These are phyloP conservation scores for Auriscalpium microsporum DNA, from an alignment of 768 basidiomycete species.

Conservation along the genomic window DNA sequence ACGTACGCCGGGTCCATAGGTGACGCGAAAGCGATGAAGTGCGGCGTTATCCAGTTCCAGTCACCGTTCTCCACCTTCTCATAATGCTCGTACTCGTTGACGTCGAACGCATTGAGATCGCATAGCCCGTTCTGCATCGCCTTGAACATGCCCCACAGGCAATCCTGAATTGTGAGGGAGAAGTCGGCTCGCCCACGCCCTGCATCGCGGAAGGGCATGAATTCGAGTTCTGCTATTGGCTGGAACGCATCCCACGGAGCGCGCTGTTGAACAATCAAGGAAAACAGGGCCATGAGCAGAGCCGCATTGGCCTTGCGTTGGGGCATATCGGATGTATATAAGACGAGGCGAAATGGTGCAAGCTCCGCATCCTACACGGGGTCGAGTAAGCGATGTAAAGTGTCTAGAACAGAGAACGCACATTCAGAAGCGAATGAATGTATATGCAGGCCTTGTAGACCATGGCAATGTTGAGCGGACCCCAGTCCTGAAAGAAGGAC, in stretches of 20 bases:
- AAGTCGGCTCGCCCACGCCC: conserved; percentile 90
- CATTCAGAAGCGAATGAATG: conserved; percentile 68
- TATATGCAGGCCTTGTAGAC: conserved; percentile 89
- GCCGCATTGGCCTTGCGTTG: conserved; percentile 90
- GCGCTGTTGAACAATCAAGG: conserved; percentile 85
- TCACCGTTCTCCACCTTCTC: conserved; percentile 95
- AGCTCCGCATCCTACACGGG: conserved; percentile 61
- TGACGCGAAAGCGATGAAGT: conserved; percentile 91
- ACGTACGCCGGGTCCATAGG: conserved; percentile 78
- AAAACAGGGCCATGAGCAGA: conserved; percentile 86
- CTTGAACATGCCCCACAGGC: conserved; percentile 82
- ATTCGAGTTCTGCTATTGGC: conserved; percentile 85
- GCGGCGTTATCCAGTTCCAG: conserved; percentile 92
- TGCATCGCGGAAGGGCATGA: conserved; percentile 94
- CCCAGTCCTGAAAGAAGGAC: conserved; percentile 93
- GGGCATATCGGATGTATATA: conserved; percentile 85
- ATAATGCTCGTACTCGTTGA: conserved; percentile 89
- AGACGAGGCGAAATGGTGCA: conserved; percentile 62
- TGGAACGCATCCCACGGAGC: conserved; percentile 94
- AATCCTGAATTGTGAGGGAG: conserved; percentile 88
- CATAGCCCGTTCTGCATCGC: conserved; percentile 87
- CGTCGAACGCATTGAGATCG: conserved; percentile 90
- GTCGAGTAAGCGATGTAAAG: background rate
- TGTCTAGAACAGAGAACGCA: conserved; percentile 2
- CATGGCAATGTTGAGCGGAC: conserved; percentile 87